Evolutionary conservation across 192 early-diverging fungal species (phyloP).

Genomic region (Backusella morwellensis): DNA sequence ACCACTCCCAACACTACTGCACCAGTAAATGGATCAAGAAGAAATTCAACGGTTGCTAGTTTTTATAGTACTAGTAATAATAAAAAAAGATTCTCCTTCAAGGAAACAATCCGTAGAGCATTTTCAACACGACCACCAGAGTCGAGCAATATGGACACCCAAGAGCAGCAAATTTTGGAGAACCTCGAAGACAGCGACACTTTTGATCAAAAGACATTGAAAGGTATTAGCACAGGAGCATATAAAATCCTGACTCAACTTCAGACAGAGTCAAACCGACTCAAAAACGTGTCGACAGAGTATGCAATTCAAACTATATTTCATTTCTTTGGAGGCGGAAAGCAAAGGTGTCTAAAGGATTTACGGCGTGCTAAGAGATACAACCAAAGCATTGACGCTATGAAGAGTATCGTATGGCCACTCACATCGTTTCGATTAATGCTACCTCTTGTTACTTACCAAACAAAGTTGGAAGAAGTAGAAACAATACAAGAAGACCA

Average conservation of each 20-base stretch:
- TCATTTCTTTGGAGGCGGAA: conserved; percentile 7
- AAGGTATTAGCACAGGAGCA: neutral
- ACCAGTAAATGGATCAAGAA: neutral
- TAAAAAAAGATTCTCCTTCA: neutral
- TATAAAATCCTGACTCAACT: neutral
- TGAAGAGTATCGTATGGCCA: conserved; percentile 2
- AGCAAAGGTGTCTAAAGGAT: neutral
- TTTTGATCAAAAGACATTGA: neutral
- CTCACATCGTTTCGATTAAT: conserved; percentile 5
- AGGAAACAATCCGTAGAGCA: neutral
- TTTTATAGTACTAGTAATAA: neutral
- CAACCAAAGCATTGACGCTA: conserved; percentile 5
- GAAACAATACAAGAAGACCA: neutral
- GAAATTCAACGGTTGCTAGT: neutral
- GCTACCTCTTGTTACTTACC: neutral
- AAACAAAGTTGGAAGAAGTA: neutral
- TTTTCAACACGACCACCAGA: neutral
- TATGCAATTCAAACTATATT: neutral
- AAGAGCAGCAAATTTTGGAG: neutral
- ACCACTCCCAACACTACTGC: neutral
- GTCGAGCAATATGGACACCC: neutral
- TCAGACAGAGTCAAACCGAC: conserved; percentile 10
- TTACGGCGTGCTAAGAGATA: conserved; percentile 14
- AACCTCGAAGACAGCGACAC: neutral
- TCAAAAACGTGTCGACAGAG: conserved; percentile 13